Evolutionary conservation across 2,329 filamentous ascomycete genomes (phyloP), one percentile per base, ranked within the genome.

Genomic region (Ceratocystis cubensis): DNA sequence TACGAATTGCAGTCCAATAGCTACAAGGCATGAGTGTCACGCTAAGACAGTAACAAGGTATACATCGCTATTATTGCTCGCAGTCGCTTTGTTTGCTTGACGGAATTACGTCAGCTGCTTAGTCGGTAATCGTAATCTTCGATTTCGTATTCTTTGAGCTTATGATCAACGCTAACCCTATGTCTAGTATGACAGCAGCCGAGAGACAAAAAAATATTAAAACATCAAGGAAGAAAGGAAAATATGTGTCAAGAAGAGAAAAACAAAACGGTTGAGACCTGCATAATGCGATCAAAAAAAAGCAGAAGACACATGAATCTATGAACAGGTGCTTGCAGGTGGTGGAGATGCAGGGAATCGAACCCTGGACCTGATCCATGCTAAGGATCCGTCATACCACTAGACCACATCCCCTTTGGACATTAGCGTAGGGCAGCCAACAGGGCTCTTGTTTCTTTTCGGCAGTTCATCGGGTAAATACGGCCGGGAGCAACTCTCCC

Each of bases 371-470:
- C 62, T 63, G 62, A 63, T 63, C 62, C 62, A 63, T 63, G 62
- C 62, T 63, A 63, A 63, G 62, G 45, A 63, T 63, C 62, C 62
- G 62, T 63, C 62, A 63, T 63, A 63, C 62, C 62, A 63, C 62
- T 63, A 63, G 62, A 63, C 62, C 62, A 63, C 46, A 48, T 63
- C 62, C 62, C 62, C 62, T 25, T 28, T n/a, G 1, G 20, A 28
- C 17, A n/a, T 4, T 30, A 1, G 0, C 0, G 3, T 3, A 3
- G 2, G 5, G 15, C 28, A n/a, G 5, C 28, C 6, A 33, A 30
- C 22, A 59, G 30, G 8, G 56, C 1, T 20, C 22, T 33, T 59
- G 56, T 59, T 59, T 5, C 56, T 20, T 15, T 28, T 5, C 48
- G 48, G 48, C 1, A 2, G 3, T 53, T 25, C 10, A 10, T 13